Evolutionary conservation across 163 green algal genomes (phyloP), one percentile per base, ranked within the genome.

Genomic region (Scenedesmus sp.): DNA sequence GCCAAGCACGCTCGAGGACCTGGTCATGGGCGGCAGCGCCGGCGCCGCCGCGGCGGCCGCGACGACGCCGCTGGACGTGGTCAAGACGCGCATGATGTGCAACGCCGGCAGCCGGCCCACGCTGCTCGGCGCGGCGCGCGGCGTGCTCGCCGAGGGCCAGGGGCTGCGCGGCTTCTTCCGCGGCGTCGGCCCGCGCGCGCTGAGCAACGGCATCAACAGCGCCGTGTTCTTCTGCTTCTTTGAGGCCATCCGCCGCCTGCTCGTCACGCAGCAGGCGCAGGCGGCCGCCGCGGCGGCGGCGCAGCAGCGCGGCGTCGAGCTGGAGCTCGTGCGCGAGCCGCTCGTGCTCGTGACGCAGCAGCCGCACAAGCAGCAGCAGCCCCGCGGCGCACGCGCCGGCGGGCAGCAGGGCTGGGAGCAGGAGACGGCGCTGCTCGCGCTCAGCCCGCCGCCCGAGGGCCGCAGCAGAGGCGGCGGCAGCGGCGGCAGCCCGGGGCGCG

Each of bases 191-290:
- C 84, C 95, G 2, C 88, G 95, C 18, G 93, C 95, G 1, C 69
- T 97, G 22, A 92, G 79, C 82, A 98, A 98, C 72, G 95, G 94
- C 71, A 94, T 99, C 87, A 99, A 99, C 89, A 95, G 87, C 34
- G 95, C 95, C 58, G 92, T 99, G 17, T 99, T 99, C 88, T 99
- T 99, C 88, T 94, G 87, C 81, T 98, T 98, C 86, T 98, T 98
- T 77, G 94, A 97, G 83, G 90, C 84, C 15, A 84, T 93, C 15
- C 62, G 82, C 4, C n/a, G 75, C 24, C 66, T 77, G 50, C 54
- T 77, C 4, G 24, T 47, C 9, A 26, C 51, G 24, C 50, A 78
- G 70, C 60, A n/a, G 48, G 60, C 73, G 73, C 60, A 81, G 57
- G 15, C 26, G 22, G 54, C 70, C 26, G 70, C 70, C 6, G 17